Evolutionary conservation across 306 rosid species (phyloP).

Genomic region (Sechiopsis laciniata): DNA sequence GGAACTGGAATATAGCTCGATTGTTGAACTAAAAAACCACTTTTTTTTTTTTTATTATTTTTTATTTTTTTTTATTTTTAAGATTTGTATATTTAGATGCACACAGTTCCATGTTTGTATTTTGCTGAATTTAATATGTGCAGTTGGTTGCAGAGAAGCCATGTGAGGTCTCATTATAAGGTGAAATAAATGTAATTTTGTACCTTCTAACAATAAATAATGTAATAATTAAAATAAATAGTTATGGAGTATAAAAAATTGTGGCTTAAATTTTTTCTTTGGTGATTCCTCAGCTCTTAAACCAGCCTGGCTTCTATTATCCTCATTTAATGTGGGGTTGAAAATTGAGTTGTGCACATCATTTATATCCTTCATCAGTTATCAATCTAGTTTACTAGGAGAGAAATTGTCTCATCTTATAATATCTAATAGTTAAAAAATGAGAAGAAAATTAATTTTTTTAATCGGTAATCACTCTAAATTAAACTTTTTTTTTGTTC

Average conservation of each 20-base stretch:
- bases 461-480: too few relatives aligned
- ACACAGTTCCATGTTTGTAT: background rate
- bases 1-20: too few relatives aligned
- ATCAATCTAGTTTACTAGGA: too few relatives aligned
- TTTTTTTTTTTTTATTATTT: background rate
- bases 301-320: slow-evolving; percentile 14
- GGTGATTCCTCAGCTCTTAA: slow-evolving; percentile 7
- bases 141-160: slow-evolving; percentile 22
- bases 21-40: too few relatives aligned
- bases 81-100: background rate
- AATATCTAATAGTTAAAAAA: too few relatives aligned
- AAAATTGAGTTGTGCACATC: too few relatives aligned
- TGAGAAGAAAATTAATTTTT: too few relatives aligned
- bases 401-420: too few relatives aligned
- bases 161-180: slow-evolving; percentile 30
- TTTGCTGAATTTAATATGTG: slow-evolving; percentile 5
- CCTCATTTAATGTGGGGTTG: background rate
- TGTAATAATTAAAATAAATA: background rate
- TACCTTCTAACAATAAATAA: background rate
- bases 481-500: too few relatives aligned
- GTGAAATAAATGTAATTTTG: background rate
- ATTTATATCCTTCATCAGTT: too few relatives aligned
- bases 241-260: background rate
- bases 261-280: background rate
- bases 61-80: background rate